Evolutionary conservation across 352 stramenopile genomes (phyloP).

Genomic region (Pythium chondricola): DNA sequence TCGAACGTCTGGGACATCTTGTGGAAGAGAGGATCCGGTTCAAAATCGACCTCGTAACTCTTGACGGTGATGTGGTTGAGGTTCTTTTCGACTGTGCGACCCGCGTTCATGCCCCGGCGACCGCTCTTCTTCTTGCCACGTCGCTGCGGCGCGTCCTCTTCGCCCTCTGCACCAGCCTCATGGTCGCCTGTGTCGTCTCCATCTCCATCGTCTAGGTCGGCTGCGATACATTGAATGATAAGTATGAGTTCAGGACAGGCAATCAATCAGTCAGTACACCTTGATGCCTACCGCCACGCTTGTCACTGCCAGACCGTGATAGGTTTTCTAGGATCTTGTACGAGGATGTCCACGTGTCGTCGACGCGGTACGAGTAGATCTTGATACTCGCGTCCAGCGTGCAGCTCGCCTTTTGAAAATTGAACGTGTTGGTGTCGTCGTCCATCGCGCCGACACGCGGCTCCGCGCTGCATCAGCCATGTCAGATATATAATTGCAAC

Average conservation of each 20-base stretch:
- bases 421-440: constrained; percentile 71
- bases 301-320: constrained; percentile 72
- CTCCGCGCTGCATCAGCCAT: constrained; percentile 3
- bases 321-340: constrained; percentile 98
- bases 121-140: constrained; percentile 16
- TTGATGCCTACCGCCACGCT: constrained; percentile 23
- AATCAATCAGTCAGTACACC: background rate
- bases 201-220: constrained; percentile 6
- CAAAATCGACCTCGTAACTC: constrained; percentile 81
- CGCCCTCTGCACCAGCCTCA: constrained; percentile 24
- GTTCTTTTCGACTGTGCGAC: constrained; percentile 83
- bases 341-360: constrained; percentile 95
- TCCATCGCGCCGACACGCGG: constrained; percentile 23
- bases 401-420: constrained; percentile 97
- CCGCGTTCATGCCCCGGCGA: constrained; percentile 47
- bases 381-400: constrained; percentile 98
- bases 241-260: background rate
- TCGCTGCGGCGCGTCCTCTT: constrained; percentile 17
- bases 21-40: constrained; percentile 89
- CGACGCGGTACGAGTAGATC: constrained; percentile 98
- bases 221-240: background rate
- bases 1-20: constrained; percentile 92
- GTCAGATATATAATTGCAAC: background rate
- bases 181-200: constrained; percentile 11
- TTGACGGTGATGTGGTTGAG: constrained; percentile 86